Conservation (phyloP, 148 eudicot genomes). For the Mesembryanthemum crystallinum region DNA sequence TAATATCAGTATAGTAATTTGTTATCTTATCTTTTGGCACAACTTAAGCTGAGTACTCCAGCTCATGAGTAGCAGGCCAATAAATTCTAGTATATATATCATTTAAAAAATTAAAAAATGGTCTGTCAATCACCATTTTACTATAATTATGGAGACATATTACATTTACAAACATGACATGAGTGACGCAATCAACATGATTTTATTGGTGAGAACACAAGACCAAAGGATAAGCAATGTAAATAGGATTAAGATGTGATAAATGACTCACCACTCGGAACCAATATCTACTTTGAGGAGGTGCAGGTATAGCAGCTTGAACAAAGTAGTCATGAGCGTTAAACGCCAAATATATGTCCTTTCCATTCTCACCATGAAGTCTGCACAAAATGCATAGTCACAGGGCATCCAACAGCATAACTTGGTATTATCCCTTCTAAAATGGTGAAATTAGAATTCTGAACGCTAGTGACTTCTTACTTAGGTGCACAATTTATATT, state of each 20-base stretch:
- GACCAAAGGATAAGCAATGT: neutral
- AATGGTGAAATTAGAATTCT: neutral
- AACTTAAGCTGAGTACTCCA: too few relatives aligned
- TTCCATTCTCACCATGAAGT: conserved; percentile 60
- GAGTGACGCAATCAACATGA: too few relatives aligned
- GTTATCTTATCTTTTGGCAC: too few relatives aligned
- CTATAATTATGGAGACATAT: too few relatives aligned
- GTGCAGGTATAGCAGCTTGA: conserved; percentile 59
- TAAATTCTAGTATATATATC: too few relatives aligned
- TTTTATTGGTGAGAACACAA: too few relatives aligned
- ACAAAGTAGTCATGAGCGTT: conserved; percentile 86
- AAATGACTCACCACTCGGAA: conserved; percentile 82
- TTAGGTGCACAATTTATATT: neutral
- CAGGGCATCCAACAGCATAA: neutral
- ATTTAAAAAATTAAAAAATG: too few relatives aligned
- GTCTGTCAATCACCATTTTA: too few relatives aligned
- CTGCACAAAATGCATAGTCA: conserved; percentile 36
- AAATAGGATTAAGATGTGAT: neutral
- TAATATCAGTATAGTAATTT: too few relatives aligned
- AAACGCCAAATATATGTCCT: conserved; percentile 78
- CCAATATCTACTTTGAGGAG: conserved; percentile 71
- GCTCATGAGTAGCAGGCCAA: too few relatives aligned
- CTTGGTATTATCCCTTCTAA: neutral
- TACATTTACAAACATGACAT: too few relatives aligned
- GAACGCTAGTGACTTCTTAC: neutral